A percentile compares a stretch with the other conserved stretches of the same genome.
Conservation (phyloP, 345 rosid species). For the Reutealis trisperma region DNA sequence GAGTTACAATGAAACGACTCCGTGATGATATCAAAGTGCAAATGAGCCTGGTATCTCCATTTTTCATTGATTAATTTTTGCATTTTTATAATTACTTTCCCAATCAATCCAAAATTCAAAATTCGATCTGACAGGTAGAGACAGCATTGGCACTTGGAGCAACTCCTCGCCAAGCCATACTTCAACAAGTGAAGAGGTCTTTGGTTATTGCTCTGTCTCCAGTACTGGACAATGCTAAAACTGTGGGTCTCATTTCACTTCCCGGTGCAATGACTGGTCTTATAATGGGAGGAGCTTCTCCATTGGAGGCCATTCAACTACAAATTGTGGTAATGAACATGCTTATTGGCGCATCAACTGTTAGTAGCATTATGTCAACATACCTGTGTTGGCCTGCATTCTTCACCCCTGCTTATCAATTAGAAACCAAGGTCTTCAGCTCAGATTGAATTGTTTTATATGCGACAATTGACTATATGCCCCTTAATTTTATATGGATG, state of each 20-base stretch:
- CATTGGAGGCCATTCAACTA: constrained; percentile 82
- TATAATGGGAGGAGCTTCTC: constrained; percentile 97
- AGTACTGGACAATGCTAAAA: constrained; percentile 83
- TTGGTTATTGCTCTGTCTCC: constrained; percentile 84
- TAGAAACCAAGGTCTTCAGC: constrained; percentile 62
- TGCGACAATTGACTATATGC: too few relatives aligned
- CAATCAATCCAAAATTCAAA: too few relatives aligned
- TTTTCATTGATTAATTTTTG: too few relatives aligned
- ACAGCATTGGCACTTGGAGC: constrained; percentile 91
- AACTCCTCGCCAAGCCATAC: constrained; percentile 75
- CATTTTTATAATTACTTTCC: too few relatives aligned
- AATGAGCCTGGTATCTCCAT: constrained; percentile 48
- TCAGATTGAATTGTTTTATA: constrained; percentile 30
- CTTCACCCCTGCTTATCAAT: constrained; percentile 81
- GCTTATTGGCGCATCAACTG: constrained; percentile 75
- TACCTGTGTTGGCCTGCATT: constrained; percentile 90
- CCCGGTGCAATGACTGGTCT: constrained; percentile 95
- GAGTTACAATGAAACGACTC: constrained; percentile 88
- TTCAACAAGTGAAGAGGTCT: constrained; percentile 73
- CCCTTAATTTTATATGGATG: too few relatives aligned
- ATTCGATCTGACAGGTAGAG: constrained; percentile 53
- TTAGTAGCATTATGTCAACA: constrained; percentile 78
- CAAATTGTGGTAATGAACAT: constrained; percentile 98
- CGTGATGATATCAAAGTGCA: constrained; percentile 83
- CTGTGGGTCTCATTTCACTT: constrained; percentile 85